Evolutionary conservation across 2,329 filamentous ascomycete species (phyloP).

Genomic region (Knoxdaviesia proteae): DNA sequence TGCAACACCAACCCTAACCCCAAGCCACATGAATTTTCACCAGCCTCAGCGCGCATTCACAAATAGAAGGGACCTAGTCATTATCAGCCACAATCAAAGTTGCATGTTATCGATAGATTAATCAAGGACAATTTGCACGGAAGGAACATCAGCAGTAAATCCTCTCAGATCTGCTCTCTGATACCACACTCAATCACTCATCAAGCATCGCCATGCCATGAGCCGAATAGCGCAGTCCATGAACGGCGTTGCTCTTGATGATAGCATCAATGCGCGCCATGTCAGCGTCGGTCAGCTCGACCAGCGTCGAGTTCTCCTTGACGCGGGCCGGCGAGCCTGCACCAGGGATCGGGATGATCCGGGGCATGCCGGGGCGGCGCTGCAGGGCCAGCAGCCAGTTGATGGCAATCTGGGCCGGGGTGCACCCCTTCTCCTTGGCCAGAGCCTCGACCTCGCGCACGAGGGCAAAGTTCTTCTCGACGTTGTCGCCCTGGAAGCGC

Average conservation of each 20-base stretch:
- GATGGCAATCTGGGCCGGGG: slow-evolving; percentile 35
- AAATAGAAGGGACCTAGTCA: too few species aligned
- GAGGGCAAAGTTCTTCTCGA: slow-evolving; percentile 28
- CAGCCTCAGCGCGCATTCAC: too few species aligned
- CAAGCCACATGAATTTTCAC: too few species aligned
- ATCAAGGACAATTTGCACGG: too few species aligned
- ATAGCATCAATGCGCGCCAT: slow-evolving; percentile 27
- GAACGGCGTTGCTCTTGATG: slow-evolving; percentile 8
- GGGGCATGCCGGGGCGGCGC: slow-evolving; percentile 28
- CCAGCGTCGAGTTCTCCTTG: slow-evolving; percentile 34
- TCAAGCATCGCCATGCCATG: too few species aligned
- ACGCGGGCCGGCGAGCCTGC: slow-evolving; percentile 34
- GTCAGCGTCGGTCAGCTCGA: slow-evolving; percentile 28
- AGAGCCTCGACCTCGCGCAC: slow-evolving; percentile 26
- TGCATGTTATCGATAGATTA: too few species aligned
- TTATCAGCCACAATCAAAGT: too few species aligned
- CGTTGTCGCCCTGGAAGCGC: slow-evolving; percentile 10
- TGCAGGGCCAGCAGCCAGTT: slow-evolving; percentile 40
- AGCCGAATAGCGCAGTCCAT: too few species aligned
- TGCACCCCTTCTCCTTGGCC: slow-evolving; percentile 30
- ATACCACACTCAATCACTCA: too few species aligned
- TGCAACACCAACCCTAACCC: too few species aligned
- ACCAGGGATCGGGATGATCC: slow-evolving; percentile 46
- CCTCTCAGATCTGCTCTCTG: too few species aligned
- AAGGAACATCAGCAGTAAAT: too few species aligned